Base-by-base conservation (phyloP, 2,329 filamentous ascomycete species). In the Calonectria ilicicola region DNA sequence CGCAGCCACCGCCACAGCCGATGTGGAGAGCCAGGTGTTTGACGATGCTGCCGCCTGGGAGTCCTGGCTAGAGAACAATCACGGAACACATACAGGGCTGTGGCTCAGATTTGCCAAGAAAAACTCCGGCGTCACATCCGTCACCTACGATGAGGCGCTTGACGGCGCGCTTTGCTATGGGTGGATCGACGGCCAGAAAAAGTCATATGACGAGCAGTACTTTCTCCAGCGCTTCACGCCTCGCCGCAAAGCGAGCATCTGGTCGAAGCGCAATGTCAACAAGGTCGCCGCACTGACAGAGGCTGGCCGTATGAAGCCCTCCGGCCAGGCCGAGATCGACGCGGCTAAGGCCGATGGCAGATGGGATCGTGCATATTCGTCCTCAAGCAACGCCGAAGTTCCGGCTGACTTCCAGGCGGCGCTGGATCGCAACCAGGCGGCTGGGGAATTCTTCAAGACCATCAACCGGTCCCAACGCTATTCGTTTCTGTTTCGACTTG, bases 151-250 rank as follows among this genome's bases (percentile, higher is more conserved):
- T 72, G 82, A 91, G 78, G 90, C 90, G 1, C 84, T 92, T 21
- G 88, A 91, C 77, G 81, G 85, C 40, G 90, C 90, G 1, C 84
- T 92, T 8, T 92, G 90, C 79, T 89, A 88, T 77, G 91, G 91
- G 49, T 92, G 91, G 90, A 92, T 92, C 69, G 90, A 92, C 78
- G 89, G 90, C 0, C 89, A 90, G 76, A 85, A 85, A 2, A 83
- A 82, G 21, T 70, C 82, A 3, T 79, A 84, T 58, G 87, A 91
- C 74, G 84, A 84, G 0, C 76, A 81, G 3, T 86, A 85, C 75
- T 91, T 89, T 79, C 78, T 89, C 1, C 89, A 90, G 75, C 86
- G 89, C 10, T 92, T 91, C 83, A 91, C 90, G 1, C 90, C 90
- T 2, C 89, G 91, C 5, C 86, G 87, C 3, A 79, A 84, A 35